Evolutionary conservation across 192 early-diverging fungal species (phyloP).

Genomic region (Coemansia sp.): DNA sequence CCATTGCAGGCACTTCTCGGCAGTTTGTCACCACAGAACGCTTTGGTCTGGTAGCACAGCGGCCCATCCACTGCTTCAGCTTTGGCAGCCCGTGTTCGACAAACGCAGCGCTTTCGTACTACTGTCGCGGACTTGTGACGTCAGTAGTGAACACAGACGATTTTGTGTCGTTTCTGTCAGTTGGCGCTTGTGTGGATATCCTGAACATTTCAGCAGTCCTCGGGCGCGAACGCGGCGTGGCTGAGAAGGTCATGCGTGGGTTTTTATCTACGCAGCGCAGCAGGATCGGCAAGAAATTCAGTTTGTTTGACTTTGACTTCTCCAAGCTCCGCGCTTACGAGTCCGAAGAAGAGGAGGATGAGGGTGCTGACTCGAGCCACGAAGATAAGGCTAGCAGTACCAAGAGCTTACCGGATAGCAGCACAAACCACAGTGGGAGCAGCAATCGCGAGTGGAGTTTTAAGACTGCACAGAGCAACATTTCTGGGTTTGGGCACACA

Average conservation of each 20-base stretch:
- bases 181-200: conserved; percentile 75
- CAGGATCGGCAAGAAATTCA: conserved; percentile 29
- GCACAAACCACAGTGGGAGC: conserved; percentile 1
- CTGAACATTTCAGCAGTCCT: conserved; percentile 68
- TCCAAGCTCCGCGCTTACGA: conserved; percentile 36
- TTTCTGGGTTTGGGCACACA: background rate
- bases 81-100: conserved; percentile 83
- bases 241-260: conserved; percentile 65
- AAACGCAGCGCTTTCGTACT: conserved; percentile 63
- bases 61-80: conserved; percentile 81
- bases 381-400: background rate
- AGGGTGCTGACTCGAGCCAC: background rate
- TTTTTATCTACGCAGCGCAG: conserved; percentile 52
- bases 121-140: conserved; percentile 72
- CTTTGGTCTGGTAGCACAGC: conserved; percentile 65
- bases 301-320: conserved; percentile 49
- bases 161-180: conserved; percentile 71
- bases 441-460: conserved; percentile 10
- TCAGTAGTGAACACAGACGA: conserved; percentile 82
- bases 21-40: conserved; percentile 64
- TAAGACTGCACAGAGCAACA: conserved; percentile 17
- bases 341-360: conserved; percentile 10
- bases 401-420: background rate
- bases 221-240: conserved; percentile 58
- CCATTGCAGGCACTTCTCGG: conserved; percentile 35